Evolutionary conservation across 2,329 filamentous ascomycete species (phyloP).

Genomic region (Fonsecaea multimorphosa): DNA sequence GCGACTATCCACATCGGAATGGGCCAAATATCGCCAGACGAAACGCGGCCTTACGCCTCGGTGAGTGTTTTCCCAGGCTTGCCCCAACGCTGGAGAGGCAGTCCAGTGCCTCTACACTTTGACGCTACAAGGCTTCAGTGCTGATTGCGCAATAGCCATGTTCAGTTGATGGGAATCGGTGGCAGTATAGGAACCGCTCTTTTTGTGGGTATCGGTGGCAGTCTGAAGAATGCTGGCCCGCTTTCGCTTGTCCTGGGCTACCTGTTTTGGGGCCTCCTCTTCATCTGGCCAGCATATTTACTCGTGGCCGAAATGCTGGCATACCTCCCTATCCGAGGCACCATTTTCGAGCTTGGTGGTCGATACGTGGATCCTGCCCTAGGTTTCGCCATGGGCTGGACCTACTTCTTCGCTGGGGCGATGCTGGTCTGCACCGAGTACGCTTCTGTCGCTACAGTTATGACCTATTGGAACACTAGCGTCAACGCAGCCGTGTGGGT

Average conservation of each 20-base stretch:
- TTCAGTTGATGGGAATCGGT: constrained; percentile 50
- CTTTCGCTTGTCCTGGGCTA: constrained; percentile 47
- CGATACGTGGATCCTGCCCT: constrained; percentile 51
- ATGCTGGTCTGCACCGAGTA: constrained; percentile 58
- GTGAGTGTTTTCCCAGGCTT: constrained; percentile 9
- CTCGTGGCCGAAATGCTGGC: constrained; percentile 53
- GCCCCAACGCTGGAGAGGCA: background rate
- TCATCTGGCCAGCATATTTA: constrained; percentile 46
- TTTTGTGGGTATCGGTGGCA: constrained; percentile 47
- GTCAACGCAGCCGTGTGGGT: constrained; percentile 53
- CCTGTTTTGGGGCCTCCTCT: constrained; percentile 42
- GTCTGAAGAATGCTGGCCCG: constrained; percentile 45
- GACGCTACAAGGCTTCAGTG: no score
- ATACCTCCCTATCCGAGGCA: constrained; percentile 49
- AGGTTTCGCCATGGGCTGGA: constrained; percentile 55
- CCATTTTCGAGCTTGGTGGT: constrained; percentile 48
- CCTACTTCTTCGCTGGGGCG: constrained; percentile 54
- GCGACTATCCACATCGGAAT: constrained; percentile 30
- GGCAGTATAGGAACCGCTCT: constrained; percentile 48
- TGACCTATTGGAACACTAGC: constrained; percentile 54
- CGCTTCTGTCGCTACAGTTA: constrained; percentile 51
- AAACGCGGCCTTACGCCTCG: constrained; percentile 46
- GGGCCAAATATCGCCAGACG: constrained; percentile 38
- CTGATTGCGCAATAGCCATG: constrained; percentile 40
- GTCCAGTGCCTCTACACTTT: no score